Conservation (phyloP, 176 grass and related monocot species). For the Ensete ventricosum region DNA sequence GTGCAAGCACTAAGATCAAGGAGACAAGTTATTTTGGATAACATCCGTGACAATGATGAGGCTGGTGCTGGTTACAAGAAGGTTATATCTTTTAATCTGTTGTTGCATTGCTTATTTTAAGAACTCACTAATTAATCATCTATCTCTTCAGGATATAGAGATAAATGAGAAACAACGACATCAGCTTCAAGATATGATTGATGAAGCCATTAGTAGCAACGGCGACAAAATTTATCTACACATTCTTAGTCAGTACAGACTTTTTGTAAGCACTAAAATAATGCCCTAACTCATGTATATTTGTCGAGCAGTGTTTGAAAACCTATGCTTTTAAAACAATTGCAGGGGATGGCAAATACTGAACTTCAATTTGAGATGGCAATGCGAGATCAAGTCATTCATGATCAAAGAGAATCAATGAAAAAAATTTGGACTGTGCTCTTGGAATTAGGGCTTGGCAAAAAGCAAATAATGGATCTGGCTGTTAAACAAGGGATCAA, state of each 20-base stretch:
- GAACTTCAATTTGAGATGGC: conserved; percentile 99
- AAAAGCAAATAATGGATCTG: conserved; percentile 77
- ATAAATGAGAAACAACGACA: conserved; percentile 57
- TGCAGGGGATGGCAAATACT: conserved; percentile 68
- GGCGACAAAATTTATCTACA: conserved; percentile 89
- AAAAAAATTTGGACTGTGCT: conserved; percentile 84
- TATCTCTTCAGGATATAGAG: conserved; percentile 63
- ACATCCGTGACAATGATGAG: conserved; percentile 96
- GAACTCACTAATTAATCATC: conserved; percentile 3
- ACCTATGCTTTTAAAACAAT: neutral
- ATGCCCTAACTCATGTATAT: conserved; percentile 1
- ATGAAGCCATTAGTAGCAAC: conserved; percentile 89
- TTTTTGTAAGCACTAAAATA: conserved; percentile 64
- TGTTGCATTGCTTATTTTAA: conserved; percentile 11
- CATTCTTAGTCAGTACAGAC: conserved; percentile 95
- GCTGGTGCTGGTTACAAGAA: conserved; percentile 90
- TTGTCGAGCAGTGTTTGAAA: conserved; percentile 15
- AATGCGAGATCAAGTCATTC: conserved; percentile 94
- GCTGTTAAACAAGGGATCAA: conserved; percentile 83
- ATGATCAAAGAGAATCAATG: conserved; percentile 85
- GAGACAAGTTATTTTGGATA: conserved; percentile 96
- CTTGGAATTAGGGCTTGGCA: conserved; percentile 73
- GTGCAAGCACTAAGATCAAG: conserved; percentile 71
- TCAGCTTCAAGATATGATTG: conserved; percentile 91
- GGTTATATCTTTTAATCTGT: conserved; percentile 33